These are phyloP conservation scores for Toxoplasma gondii DNA, from an alignment of 169 alveolate genomes.

Conservation along the genomic window DNA sequence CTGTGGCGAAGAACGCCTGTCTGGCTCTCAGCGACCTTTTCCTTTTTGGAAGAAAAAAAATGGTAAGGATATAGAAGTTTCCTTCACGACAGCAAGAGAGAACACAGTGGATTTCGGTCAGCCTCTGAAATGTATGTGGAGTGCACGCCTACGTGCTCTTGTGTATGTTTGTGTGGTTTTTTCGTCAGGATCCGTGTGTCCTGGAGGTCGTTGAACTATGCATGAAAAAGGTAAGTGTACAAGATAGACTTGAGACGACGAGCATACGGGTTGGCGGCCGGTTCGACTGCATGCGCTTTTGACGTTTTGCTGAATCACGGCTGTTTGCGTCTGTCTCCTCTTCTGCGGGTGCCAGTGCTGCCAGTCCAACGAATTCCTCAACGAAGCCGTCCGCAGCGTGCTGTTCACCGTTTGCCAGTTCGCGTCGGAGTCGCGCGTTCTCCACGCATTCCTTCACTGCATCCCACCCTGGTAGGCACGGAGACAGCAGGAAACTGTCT, in stretches of 20 bases:
- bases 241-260: not conserved
- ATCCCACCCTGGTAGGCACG: constrained; percentile 19
- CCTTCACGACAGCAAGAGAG: not conserved
- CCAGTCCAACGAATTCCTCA: constrained; percentile 39
- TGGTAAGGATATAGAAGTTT: not conserved
- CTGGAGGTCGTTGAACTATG: not conserved
- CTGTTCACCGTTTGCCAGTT: not conserved
- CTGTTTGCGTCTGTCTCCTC: not conserved
- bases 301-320: too few relatives aligned
- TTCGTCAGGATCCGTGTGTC: constrained; percentile 1
- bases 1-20: constrained; percentile 41
- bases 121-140: not conserved
- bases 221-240: constrained; percentile 19
- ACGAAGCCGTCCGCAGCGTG: not conserved
- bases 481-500: not conserved
- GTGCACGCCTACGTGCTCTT: not conserved
- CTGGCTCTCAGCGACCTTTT: constrained; percentile 15
- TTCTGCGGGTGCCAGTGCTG: not conserved
- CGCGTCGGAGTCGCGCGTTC: constrained; percentile 24
- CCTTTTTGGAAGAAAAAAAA: not conserved
- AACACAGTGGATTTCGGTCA: too few relatives aligned
- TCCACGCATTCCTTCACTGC: not conserved
- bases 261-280: too few relatives aligned
- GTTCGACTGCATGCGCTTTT: too few relatives aligned
- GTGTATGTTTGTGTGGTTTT: not conserved